Evolutionary conservation across 768 basidiomycete genomes (phyloP), one percentile per base, ranked within the genome.

Genomic region (Psilocybe cyanescens): DNA sequence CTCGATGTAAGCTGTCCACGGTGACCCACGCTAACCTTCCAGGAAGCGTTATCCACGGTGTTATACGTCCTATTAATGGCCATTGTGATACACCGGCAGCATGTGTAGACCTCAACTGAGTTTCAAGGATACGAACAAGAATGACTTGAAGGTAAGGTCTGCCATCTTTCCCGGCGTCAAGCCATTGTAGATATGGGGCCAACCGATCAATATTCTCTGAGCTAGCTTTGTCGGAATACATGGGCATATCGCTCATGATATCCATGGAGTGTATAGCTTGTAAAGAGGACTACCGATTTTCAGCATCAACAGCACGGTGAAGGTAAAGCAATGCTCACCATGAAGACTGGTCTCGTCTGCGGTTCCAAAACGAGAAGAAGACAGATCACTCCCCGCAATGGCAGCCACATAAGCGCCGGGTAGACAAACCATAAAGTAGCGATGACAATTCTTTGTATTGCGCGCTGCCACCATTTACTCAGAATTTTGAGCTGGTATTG

Each of bases 351-450:
- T 14, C 31, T 48, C 9, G 37, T 33, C 28, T 48, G 16, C 0
- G 56, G 56, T 47, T 57, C 46, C 17, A 57, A 28, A 9, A 57
- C 46, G 16, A 57, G 29, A 11, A 56, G 46, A 16, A 57, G 47
- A 11, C 31, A 19, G 31, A 57, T 57, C 4, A 49, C 30, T 12
- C 56, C 56, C 8, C 45, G 46, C 31, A 57, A 47, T 8, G 56
- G 56, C 12, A 57, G 30, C 56, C 56, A 57, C 46, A 57, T 48
- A 11, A 57, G 16, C n/a, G 12, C 30, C 46, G 46, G 56, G 35
- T 57, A 57, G 16, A 57, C 29, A n/a, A 57, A 24, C 56, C 31
- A 57, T 5, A 57, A 17, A 19, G n/a, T 3, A 3, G 30, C 29
- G 1, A 48, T 48, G 1, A 33, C 16, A 37, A 11, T 19, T 28